A percentile compares a stretch with the other conserved stretches of the same genome.
Conservation (phyloP, 2,329 filamentous ascomycete species). For the Beauveria rudraprayagi region DNA sequence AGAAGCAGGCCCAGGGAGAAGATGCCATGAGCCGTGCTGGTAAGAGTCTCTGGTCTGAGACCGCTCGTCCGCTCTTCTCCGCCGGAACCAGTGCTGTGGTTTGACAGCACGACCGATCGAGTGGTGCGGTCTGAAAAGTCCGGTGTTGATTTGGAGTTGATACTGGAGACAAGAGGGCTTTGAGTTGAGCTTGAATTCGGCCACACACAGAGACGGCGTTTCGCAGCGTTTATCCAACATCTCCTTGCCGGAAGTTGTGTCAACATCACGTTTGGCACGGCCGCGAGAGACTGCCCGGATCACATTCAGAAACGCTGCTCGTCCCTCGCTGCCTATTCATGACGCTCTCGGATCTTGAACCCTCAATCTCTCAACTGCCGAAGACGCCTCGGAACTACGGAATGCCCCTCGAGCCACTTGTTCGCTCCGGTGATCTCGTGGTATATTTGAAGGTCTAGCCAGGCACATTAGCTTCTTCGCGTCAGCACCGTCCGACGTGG, state of each 20-base stretch:
- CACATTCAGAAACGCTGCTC: conserved; percentile 9
- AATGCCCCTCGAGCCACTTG: conserved; percentile 30
- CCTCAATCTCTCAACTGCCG: background rate
- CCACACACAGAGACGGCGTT: conserved; percentile 37
- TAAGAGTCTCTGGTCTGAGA: conserved; percentile 65
- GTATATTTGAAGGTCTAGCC: conserved; percentile 39
- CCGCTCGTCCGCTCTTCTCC: conserved; percentile 64
- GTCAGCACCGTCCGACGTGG: conserved; percentile 33
- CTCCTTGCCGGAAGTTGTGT: conserved; percentile 38
- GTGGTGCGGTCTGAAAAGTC: conserved; percentile 16
- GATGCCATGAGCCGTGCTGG: conserved; percentile 66
- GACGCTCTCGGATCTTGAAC: conserved; percentile 7
- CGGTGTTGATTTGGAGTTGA: conserved; percentile 10
- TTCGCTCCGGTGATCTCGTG: conserved; percentile 37
- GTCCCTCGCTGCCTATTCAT: background rate
- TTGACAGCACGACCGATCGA: conserved; percentile 18
- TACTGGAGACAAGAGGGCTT: conserved; percentile 14
- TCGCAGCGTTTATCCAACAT: conserved; percentile 28
- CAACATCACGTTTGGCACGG: conserved; percentile 20
- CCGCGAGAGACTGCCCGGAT: conserved; percentile 14
- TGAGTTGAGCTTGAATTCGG: conserved; percentile 39
- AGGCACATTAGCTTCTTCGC: conserved; percentile 48
- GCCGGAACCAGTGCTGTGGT: conserved; percentile 55
- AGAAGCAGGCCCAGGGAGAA: conserved; percentile 40
- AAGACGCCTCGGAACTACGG: background rate